Conservation (phyloP, 805 yeast genomes). For the Nakazawaea anatomiae region DNA sequence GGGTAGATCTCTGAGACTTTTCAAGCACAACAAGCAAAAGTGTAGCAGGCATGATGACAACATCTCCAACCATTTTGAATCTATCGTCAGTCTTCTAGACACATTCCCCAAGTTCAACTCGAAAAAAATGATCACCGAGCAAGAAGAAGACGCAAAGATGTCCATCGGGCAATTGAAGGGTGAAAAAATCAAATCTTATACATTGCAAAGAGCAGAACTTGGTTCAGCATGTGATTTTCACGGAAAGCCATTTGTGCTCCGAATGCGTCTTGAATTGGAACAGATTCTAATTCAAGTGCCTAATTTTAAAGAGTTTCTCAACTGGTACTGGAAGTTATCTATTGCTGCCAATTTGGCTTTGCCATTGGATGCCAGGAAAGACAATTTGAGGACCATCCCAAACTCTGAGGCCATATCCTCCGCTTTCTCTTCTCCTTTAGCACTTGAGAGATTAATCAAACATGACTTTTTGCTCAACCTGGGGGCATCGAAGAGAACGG, state of each 20-base stretch:
- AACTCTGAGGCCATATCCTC: not conserved
- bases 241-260: not conserved
- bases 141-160: not conserved
- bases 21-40: too few species aligned
- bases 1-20: too few species aligned
- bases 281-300: conserved; percentile 2
- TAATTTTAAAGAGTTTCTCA: conserved; percentile 6
- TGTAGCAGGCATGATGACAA: too few species aligned
- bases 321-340: conserved; percentile 3
- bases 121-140: too few species aligned
- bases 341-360: not conserved
- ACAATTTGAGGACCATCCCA: not conserved
- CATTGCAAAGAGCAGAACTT: conserved; percentile 4
- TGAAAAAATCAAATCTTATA: not conserved
- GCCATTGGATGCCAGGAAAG: not conserved
- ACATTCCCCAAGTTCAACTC: not conserved
- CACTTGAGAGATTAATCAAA: too few species aligned
- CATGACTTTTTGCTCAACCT: too few species aligned
- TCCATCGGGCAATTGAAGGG: not conserved
- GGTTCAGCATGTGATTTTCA: conserved; percentile 6
- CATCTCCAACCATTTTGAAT: too few species aligned
- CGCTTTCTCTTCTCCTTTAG: too few species aligned
- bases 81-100: not conserved
- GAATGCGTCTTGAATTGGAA: conserved; percentile 5
- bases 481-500: too few species aligned